Evolutionary conservation across 352 stramenopile species (phyloP).

Genomic region (Globisporangium iwayamae): DNA sequence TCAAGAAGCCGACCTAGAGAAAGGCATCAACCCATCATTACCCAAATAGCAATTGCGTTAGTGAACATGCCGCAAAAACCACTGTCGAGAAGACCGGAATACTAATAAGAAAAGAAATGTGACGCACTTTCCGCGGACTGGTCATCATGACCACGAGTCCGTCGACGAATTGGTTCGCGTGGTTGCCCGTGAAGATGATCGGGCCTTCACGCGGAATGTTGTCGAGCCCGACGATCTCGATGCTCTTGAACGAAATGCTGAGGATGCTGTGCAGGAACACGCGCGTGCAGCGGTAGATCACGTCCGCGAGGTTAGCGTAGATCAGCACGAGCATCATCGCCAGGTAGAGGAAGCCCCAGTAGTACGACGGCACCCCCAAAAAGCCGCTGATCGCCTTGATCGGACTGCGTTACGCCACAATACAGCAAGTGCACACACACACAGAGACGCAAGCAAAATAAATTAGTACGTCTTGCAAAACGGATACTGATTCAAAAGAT

Average conservation of each 20-base stretch:
- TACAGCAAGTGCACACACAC: background rate
- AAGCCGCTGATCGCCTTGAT: constrained; percentile 82
- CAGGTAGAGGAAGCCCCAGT: constrained; percentile 61
- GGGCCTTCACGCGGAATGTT: constrained; percentile 96
- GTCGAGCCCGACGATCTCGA: constrained; percentile 95
- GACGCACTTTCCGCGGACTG: constrained; percentile 84
- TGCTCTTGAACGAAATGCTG: constrained; percentile 97
- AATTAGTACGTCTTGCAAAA: background rate
- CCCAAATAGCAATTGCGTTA: background rate
- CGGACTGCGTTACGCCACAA: constrained; percentile 28
- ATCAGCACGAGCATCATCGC: constrained; percentile 64
- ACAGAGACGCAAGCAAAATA: constrained; percentile 3
- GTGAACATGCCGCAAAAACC: background rate
- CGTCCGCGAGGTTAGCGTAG: constrained; percentile 74
- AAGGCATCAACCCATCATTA: background rate
- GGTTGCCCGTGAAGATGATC: constrained; percentile 97
- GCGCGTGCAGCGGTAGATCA: constrained; percentile 73
- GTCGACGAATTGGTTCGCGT: constrained; percentile 99
- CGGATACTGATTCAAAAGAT: no score
- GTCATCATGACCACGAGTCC: constrained; percentile 95
- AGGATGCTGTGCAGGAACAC: constrained; percentile 98
- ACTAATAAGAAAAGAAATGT: background rate
- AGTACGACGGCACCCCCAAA: constrained; percentile 61
- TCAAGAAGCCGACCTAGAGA: constrained; percentile 91
- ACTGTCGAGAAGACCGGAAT: background rate